Base-by-base conservation (phyloP, 2,329 filamentous ascomycete species). In the Fusarium newnesense region DNA sequence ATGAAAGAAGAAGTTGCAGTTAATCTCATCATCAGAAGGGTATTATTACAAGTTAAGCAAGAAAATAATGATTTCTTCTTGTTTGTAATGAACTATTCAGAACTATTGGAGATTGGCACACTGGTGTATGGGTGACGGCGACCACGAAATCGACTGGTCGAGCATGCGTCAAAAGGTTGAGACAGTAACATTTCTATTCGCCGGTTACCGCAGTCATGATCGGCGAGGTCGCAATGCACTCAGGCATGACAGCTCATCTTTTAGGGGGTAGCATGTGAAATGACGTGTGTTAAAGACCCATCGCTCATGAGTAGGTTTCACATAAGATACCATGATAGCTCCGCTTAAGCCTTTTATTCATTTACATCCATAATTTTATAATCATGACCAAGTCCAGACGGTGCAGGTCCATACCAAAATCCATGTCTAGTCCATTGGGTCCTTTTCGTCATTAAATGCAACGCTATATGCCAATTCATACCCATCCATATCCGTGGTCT, bases 381-480 rank as follows among this genome's bases (percentile, higher is more conserved):
- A 59, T 54, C 67, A 58, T 54, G 58, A 50, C 34, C 54, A 74
- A 47, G 40, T 30, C 43, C 19, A 42, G 49, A 24, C 37, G 49
- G 47, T 44, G 47, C 24, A 40, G 39, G n/a, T 26, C 39, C 32
- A 34, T 49, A 13, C 30, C 26, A 5, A 42, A 32, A 63, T 32
- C 59, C 42, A 49, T 54, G 30, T 16, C 44, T 26, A 63, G 46
- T 53, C 67, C 43, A 49, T 52, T 37, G 50, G 30, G 36, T 40
- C 57, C 43, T 49, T 65, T 68, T 69, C 46, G 37, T 60, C 36
- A 72, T 74, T 66, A 74, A 74, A 74, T 69, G 53, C 71, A 74
- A 72, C 71, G 71, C 71, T 74, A 74, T 74, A 74, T 74, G 71
- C 71, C 72, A 74, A 74, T 46, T 59, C 64, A 64, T 49, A 54